These are phyloP conservation scores for Puya raimondii DNA, from an alignment of 176 grass and related monocot genomes.

Conservation along the genomic window DNA sequence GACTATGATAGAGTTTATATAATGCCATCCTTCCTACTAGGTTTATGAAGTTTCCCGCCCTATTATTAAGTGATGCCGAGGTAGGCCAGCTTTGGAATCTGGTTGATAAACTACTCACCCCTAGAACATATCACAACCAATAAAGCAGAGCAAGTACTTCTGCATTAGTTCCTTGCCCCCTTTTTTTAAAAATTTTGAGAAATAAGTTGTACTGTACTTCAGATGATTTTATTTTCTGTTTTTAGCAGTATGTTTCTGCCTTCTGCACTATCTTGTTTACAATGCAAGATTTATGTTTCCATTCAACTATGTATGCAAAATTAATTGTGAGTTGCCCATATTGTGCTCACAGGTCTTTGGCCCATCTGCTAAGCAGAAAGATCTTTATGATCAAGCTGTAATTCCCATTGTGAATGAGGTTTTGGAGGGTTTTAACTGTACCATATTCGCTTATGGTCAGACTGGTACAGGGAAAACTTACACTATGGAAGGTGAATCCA, in stretches of 20 bases:
- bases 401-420: conserved; percentile 97
- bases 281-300: neutral
- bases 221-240: neutral
- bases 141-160: too few species aligned
- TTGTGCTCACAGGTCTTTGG: conserved; percentile 59
- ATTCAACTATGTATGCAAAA: neutral
- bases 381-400: conserved; percentile 86
- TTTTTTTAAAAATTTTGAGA: neutral
- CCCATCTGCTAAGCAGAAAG: conserved; percentile 61
- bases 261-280: neutral
- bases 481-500: conserved; percentile 97
- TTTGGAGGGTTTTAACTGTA: conserved; percentile 92
- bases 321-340: neutral
- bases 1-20: too few species aligned
- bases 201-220: neutral
- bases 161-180: neutral
- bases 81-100: too few species aligned
- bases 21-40: too few species aligned
- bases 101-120: too few species aligned
- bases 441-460: conserved; percentile 95
- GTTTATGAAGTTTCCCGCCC: too few species aligned
- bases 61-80: too few species aligned
- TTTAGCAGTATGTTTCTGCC: neutral
- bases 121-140: too few species aligned
- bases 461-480: conserved; percentile 94